A percentile compares a stretch with the other conserved stretches of the same genome.
phyloP scores from a whole-genome alignment of 768 basidiomycete genomes.

The Hygrophorus pudorinus region DNA sequence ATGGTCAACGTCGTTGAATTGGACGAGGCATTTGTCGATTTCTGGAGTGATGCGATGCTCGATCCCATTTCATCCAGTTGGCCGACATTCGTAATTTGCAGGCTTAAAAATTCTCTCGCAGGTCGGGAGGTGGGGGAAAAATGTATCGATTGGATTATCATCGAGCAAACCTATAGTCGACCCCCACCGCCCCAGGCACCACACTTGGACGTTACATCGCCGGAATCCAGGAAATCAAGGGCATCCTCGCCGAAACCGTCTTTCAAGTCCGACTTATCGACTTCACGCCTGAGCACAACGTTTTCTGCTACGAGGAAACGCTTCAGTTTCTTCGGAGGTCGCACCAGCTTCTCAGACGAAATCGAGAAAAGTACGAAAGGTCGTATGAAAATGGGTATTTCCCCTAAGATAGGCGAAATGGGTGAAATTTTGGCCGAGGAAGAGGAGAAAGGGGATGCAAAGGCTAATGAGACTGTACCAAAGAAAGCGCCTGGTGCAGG shows the following conservation, averaged over 20 bases:
- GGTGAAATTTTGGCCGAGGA: constrained; percentile 59
- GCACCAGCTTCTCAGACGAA: constrained; percentile 14
- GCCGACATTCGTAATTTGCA: constrained; percentile 65
- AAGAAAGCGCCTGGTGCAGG: no score
- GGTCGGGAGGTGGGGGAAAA: constrained; percentile 25
- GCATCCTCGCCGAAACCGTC: constrained; percentile 34
- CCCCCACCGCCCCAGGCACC: constrained; percentile 17
- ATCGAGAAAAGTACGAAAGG: constrained; percentile 17
- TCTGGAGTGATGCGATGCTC: constrained; percentile 66
- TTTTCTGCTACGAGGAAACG: constrained; percentile 47
- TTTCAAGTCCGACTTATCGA: constrained; percentile 32
- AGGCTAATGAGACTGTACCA: background rate
- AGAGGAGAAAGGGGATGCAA: constrained; percentile 11
- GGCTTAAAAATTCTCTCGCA: constrained; percentile 38
- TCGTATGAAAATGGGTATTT: constrained; percentile 24
- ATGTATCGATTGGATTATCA: constrained; percentile 51
- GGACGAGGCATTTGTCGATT: constrained; percentile 78
- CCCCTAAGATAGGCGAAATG: constrained; percentile 50
- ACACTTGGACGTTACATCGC: background rate
- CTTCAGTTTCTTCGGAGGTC: constrained; percentile 49
- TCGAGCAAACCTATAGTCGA: constrained; percentile 50
- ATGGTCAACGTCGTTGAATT: constrained; percentile 42
- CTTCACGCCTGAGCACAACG: constrained; percentile 17
- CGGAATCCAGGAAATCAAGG: constrained; percentile 9
- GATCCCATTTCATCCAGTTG: constrained; percentile 57